Percentiles rank a stretch among this genome's conserved stretches.
These are phyloP conservation scores for Ceratobasidium papillatum DNA, from an alignment of 1,284 basidiomycete genomes.

Conservation along the genomic window DNA sequence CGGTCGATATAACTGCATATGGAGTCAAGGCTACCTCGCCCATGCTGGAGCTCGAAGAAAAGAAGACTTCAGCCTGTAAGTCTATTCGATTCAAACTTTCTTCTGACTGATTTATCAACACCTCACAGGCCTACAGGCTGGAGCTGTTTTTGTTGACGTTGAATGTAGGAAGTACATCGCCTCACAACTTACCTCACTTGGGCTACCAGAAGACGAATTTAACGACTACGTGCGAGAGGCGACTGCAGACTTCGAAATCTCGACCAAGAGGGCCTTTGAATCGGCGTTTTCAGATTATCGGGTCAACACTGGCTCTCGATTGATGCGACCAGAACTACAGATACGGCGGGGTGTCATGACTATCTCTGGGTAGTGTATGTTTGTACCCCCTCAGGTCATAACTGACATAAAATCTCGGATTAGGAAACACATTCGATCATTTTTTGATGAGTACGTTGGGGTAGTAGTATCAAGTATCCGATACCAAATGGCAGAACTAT, in stretches of 20 bases:
- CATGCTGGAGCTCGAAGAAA: not conserved
- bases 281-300: not conserved
- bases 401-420: not conserved
- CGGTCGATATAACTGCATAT: not conserved
- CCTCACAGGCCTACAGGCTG: not conserved
- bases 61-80: not conserved
- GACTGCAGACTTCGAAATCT: constrained; percentile 20
- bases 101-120: no score
- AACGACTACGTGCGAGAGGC: not conserved
- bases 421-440: not conserved
- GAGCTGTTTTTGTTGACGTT: not conserved
- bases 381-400: not conserved
- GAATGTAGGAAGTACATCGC: constrained; percentile 16
- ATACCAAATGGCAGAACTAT: constrained; percentile 15
- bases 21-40: not conserved
- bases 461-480: constrained; percentile 16
- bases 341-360: constrained; percentile 18
- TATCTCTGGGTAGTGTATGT: not conserved
- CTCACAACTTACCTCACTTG: not conserved
- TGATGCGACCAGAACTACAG: not conserved
- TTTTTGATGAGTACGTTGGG: constrained; percentile 36
- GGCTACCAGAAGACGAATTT: not conserved
- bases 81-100: not conserved
- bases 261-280: not conserved
- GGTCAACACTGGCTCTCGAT: constrained; percentile 1